Percentiles rank a stretch among this genome's conserved stretches.
These are phyloP conservation scores for Adansonia madagascariensis DNA, from an alignment of 441 rosid genomes.

Conservation along the genomic window DNA sequence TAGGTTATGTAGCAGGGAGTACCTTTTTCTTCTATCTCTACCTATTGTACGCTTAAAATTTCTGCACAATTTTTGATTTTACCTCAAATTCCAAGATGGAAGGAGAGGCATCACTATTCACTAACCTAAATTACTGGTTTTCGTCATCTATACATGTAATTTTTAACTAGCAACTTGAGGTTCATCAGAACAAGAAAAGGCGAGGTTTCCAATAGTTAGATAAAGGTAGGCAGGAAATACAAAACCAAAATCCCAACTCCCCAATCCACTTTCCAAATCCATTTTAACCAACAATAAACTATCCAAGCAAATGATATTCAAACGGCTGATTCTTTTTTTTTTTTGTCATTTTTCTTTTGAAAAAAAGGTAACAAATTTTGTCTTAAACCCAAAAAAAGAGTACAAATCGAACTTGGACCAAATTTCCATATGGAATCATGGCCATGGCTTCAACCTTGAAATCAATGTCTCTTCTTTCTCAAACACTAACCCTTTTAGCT, in stretches of 20 bases:
- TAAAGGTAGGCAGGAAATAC: conserved; percentile 23
- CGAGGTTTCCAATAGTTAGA: neutral
- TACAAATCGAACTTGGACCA: neutral
- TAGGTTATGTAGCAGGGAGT: neutral
- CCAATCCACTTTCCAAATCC: neutral
- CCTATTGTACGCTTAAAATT: neutral
- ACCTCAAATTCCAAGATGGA: too few relatives aligned
- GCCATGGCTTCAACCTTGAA: conserved; percentile 25
- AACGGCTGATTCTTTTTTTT: neutral
- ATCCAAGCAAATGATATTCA: neutral
- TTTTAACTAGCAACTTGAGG: neutral
- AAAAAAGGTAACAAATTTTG: neutral
- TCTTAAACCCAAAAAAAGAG: neutral
- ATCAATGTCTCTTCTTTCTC: conserved; percentile 28
- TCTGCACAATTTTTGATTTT: too few relatives aligned
- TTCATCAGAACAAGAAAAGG: neutral
- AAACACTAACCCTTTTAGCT: conserved; percentile 28
- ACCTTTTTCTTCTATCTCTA: neutral
- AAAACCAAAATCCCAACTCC: conserved; percentile 9
- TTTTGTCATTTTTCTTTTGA: neutral
- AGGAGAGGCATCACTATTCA: too few relatives aligned
- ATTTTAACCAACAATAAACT: neutral
- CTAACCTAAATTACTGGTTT: too few relatives aligned
- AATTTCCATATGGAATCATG: conserved; percentile 27
- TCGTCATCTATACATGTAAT: too few relatives aligned